Evolutionary conservation across 257 asterid genomes (phyloP).

Genomic region (Penstemon barbatus): DNA sequence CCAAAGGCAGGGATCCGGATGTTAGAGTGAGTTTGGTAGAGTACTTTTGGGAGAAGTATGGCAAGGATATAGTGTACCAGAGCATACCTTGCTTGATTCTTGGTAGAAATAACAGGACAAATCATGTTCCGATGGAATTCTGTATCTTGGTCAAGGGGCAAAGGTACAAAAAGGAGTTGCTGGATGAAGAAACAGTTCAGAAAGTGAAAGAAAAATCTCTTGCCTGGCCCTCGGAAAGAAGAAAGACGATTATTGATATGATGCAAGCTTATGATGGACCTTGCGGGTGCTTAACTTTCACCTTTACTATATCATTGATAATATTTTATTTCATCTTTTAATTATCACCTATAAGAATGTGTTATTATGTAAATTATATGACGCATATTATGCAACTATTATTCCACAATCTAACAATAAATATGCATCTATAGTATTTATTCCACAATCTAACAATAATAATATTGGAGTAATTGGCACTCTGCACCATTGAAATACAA

Average conservation of each 20-base stretch:
- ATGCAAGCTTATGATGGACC: slow-evolving; percentile 72
- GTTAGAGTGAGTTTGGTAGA: slow-evolving; percentile 43
- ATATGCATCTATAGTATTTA: neutral
- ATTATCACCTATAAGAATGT: neutral
- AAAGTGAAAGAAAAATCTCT: slow-evolving; percentile 41
- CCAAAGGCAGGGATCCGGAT: slow-evolving; percentile 42
- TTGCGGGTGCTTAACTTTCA: slow-evolving; percentile 51
- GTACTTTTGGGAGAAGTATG: slow-evolving; percentile 57
- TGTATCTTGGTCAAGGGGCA: slow-evolving; percentile 72
- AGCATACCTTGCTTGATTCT: slow-evolving; percentile 60
- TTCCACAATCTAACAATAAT: slow-evolving; percentile 12
- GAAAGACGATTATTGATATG: slow-evolving; percentile 41
- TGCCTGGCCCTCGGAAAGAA: slow-evolving; percentile 49
- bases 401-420: slow-evolving; percentile 13
- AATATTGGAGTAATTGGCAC: no score
- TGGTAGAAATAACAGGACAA: slow-evolving; percentile 43
- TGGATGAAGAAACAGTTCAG: slow-evolving; percentile 36
- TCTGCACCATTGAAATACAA: no score
- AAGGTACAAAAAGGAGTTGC: slow-evolving; percentile 52
- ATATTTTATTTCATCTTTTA: neutral
- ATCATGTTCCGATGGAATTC: slow-evolving; percentile 67
- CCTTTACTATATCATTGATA: neutral
- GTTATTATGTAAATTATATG: slow-evolving; percentile 2
- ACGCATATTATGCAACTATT: neutral
- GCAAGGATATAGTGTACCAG: slow-evolving; percentile 36